Percentiles rank a stretch among this genome's conserved stretches.
Conservation (phyloP, 768 basidiomycete genomes). For the Boletus tomentosulus region DNA sequence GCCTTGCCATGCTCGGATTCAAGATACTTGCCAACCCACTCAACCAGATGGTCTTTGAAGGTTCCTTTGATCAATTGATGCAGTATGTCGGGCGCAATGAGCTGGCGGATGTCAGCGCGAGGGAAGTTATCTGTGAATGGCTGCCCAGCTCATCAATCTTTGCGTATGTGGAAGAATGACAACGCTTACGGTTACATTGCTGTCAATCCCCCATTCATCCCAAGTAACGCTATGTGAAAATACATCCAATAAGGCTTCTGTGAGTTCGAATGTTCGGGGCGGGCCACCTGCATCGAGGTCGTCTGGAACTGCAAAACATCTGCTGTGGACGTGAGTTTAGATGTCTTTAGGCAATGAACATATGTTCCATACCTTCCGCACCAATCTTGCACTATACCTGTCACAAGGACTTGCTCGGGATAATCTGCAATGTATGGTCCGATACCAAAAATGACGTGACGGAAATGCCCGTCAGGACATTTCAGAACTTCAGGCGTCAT, state of each 20-base stretch:
- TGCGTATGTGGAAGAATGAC: no score
- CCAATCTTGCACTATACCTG: slow-evolving; percentile 2
- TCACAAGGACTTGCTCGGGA: slow-evolving; percentile 32
- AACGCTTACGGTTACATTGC: no score
- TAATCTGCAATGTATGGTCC: slow-evolving; percentile 41
- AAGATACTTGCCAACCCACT: not conserved
- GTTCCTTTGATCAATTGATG: not conserved
- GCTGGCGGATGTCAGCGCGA: not conserved
- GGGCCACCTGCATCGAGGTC: no score
- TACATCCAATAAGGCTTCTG: no score
- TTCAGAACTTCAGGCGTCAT: slow-evolving; percentile 16
- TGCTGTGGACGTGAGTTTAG: no score
- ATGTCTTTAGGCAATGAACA: not conserved
- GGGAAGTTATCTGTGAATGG: not conserved
- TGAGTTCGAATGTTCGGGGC: no score
- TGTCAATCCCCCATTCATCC: not conserved
- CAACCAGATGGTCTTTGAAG: not conserved
- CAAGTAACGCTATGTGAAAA: not conserved
- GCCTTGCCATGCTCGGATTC: not conserved
- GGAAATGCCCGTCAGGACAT: slow-evolving; percentile 24
- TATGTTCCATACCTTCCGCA: not conserved
- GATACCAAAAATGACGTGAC: slow-evolving; percentile 22
- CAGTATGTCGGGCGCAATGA: not conserved
- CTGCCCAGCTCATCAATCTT: not conserved
- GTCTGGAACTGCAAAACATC: no score